Percentiles rank a stretch among this genome's conserved stretches.
phyloP scores from a whole-genome alignment of 768 basidiomycete species.

The Porphyrellus cyaneotinctus region DNA sequence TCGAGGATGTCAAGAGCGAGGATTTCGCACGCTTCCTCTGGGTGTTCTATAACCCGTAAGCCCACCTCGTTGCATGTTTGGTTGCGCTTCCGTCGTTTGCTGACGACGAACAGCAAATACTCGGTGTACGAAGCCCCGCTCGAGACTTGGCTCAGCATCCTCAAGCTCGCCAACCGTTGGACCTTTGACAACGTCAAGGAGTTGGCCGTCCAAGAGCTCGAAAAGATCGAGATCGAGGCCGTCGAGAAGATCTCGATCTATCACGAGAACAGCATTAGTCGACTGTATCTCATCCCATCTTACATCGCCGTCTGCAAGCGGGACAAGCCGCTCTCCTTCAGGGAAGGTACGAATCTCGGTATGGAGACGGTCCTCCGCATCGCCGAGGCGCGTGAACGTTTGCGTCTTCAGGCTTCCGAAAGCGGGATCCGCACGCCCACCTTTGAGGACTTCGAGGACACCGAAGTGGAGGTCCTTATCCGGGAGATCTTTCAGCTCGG shows the following conservation, averaged over 20 bases:
- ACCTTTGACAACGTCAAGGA: constrained; percentile 38
- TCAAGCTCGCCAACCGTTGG: constrained; percentile 39
- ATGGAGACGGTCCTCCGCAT: constrained; percentile 36
- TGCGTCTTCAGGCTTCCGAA: constrained; percentile 33
- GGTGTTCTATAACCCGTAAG: constrained; percentile 64
- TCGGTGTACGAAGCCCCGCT: constrained; percentile 37
- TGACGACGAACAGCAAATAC: constrained; percentile 28
- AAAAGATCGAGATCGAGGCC: constrained; percentile 33
- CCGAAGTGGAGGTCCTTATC: constrained; percentile 23
- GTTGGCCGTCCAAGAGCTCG: constrained; percentile 37
- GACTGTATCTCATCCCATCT: constrained; percentile 33
- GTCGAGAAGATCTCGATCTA: constrained; percentile 39
- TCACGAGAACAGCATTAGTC: constrained; percentile 33
- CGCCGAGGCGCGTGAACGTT: constrained; percentile 38
- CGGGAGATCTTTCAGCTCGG: constrained; percentile 29
- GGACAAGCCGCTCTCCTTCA: constrained; percentile 32
- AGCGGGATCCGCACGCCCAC: constrained; percentile 31
- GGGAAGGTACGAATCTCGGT: constrained; percentile 42
- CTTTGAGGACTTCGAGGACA: constrained; percentile 31
- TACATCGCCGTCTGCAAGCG: constrained; percentile 36
- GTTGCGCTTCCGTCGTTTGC: background rate
- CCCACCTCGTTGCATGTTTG: background rate
- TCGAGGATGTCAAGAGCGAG: constrained; percentile 40
- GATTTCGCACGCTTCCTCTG: constrained; percentile 56
- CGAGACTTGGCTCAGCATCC: constrained; percentile 41